Evolutionary conservation across 2,329 filamentous ascomycete genomes (phyloP).

Genomic region (Phaeomoniella chlamydospora): DNA sequence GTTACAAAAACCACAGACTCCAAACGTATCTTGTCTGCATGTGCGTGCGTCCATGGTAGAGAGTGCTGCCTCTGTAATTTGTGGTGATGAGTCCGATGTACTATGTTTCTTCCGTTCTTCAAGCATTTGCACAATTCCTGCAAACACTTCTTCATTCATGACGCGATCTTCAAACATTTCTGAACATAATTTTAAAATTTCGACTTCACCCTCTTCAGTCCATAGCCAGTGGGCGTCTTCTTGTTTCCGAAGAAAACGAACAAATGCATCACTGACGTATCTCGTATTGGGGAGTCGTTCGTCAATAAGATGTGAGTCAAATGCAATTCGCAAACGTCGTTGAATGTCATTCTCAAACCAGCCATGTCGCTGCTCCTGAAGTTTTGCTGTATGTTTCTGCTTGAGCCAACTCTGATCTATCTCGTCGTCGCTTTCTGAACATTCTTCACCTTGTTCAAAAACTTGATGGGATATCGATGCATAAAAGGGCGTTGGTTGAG

Average conservation of each 20-base stretch:
- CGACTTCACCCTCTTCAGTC: background rate
- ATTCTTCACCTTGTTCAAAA: conserved; percentile 8
- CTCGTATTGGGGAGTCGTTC: conserved; percentile 9
- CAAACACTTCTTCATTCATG: background rate
- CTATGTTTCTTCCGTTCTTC: background rate
- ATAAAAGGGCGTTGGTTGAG: conserved; percentile 5
- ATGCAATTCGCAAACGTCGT: conserved; percentile 8
- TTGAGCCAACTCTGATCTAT: conserved; percentile 11
- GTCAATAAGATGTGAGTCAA: conserved; percentile 10
- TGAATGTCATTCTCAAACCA: conserved; percentile 6
- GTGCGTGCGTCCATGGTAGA: background rate
- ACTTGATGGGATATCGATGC: conserved; percentile 10
- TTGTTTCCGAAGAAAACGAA: conserved; percentile 12
- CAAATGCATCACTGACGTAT: conserved; percentile 11
- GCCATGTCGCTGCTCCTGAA: conserved; percentile 7
- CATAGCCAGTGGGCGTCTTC: background rate
- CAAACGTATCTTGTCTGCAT: background rate
- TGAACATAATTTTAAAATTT: background rate
- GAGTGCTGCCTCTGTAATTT: background rate
- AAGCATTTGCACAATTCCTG: background rate
- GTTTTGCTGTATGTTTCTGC: conserved; percentile 8
- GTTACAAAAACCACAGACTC: background rate
- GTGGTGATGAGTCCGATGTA: background rate
- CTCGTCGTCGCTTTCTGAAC: conserved; percentile 12
- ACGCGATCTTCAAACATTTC: background rate